A percentile compares a stretch with the other conserved stretches of the same genome.
Conservation (phyloP, 2,329 filamentous ascomycete genomes). For the Hortaea sp. region DNA sequence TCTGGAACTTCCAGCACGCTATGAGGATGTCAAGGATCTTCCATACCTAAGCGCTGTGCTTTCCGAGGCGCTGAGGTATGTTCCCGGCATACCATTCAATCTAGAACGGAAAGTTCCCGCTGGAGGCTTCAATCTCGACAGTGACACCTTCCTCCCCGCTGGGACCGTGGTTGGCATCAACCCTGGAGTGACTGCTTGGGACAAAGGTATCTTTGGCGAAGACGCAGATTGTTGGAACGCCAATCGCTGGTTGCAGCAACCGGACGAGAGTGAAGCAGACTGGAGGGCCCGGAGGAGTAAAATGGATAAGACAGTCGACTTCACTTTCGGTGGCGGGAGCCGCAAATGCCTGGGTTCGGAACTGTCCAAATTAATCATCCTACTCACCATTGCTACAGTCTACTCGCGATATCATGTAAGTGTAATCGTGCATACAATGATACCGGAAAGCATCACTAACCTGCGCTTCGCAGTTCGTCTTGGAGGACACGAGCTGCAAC, state of each 20-base stretch:
- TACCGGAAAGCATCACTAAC: no score
- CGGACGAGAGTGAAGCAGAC: not conserved
- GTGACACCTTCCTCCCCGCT: conserved; percentile 15
- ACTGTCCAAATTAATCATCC: conserved; percentile 17
- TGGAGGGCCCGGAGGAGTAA: not conserved
- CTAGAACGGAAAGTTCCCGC: conserved; percentile 37
- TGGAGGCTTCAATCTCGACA: not conserved
- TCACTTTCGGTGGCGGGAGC: conserved; percentile 23
- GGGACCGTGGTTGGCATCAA: conserved; percentile 33
- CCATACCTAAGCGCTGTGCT: conserved; percentile 22
- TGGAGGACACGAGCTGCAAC: no score
- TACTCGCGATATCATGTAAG: conserved; percentile 3
- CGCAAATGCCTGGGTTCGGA: conserved; percentile 13
- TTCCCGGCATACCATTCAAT: conserved; percentile 26
- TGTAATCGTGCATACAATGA: not conserved
- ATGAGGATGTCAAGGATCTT: conserved; percentile 3
- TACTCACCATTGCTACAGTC: conserved; percentile 9
- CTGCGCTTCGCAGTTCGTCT: no score
- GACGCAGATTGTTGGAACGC: conserved; percentile 25
- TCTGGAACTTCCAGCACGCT: not conserved
- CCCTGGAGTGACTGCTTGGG: conserved; percentile 29
- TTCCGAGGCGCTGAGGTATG: conserved; percentile 23
- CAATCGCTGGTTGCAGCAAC: conserved; percentile 31
- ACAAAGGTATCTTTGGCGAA: conserved; percentile 25
- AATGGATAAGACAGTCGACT: conserved; percentile 1